phyloP scores from a whole-genome alignment of 2,329 filamentous ascomycete genomes.

The Thyridium curvatum region DNA sequence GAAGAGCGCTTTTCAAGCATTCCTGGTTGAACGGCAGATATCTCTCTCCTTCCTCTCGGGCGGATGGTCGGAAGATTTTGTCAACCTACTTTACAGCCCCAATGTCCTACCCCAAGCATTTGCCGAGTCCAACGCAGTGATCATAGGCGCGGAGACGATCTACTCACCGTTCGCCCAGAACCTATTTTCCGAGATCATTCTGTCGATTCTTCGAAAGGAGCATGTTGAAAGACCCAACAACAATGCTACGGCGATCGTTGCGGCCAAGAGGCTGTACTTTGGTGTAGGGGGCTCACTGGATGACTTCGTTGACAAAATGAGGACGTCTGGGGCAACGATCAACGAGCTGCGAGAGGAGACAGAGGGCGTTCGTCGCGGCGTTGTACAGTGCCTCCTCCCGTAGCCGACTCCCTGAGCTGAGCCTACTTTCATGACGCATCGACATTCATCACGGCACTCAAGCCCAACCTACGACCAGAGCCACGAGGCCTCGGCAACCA shows the following conservation, averaged over 20 bases:
- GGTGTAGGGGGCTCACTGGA: slow-evolving; percentile 78
- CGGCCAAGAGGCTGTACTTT: slow-evolving; percentile 77
- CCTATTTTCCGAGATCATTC: slow-evolving; percentile 62
- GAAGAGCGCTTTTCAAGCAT: slow-evolving; percentile 48
- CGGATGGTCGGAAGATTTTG: slow-evolving; percentile 63
- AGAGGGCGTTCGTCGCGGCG: slow-evolving; percentile 55
- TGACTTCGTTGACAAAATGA: slow-evolving; percentile 56
- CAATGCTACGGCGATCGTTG: slow-evolving; percentile 58
- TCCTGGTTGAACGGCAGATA: slow-evolving; percentile 44
- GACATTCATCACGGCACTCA: too few species aligned
- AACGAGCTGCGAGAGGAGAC: slow-evolving; percentile 49
- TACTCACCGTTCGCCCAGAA: slow-evolving; percentile 68
- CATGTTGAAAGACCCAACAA: slow-evolving; percentile 24
- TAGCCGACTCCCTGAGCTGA: slow-evolving; percentile 1
- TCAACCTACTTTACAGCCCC: slow-evolving; percentile 45
- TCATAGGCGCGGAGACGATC: slow-evolving; percentile 76
- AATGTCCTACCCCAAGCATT: slow-evolving; percentile 9
- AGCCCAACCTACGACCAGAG: too few species aligned
- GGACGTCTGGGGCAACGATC: slow-evolving; percentile 40
- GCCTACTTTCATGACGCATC: too few species aligned
- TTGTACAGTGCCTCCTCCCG: slow-evolving; percentile 44
- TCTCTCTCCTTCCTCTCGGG: slow-evolving; percentile 65
- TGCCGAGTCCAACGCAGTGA: slow-evolving; percentile 32
- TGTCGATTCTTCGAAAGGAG: slow-evolving; percentile 48
- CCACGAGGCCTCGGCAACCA: too few species aligned